These are phyloP conservation scores for Microcyclospora pomicola DNA, from an alignment of 2,329 filamentous ascomycete species.

Conservation along the genomic window DNA sequence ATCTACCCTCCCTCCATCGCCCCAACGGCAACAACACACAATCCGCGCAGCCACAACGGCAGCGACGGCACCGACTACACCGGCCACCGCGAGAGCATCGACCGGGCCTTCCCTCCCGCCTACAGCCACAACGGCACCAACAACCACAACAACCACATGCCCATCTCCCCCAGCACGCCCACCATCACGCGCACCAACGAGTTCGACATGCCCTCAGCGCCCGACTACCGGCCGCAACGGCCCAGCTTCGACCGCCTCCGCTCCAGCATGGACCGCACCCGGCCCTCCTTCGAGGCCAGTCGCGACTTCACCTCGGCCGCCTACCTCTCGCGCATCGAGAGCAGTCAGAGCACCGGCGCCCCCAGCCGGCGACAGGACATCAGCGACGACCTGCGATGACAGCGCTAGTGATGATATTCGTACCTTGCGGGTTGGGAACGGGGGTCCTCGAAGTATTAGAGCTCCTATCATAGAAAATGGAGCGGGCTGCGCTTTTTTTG, in stretches of 20 bases:
- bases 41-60: slow-evolving; percentile 71
- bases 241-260: slow-evolving; percentile 83
- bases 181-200: slow-evolving; percentile 12
- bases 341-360: slow-evolving; percentile 4
- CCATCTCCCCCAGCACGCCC: slow-evolving; percentile 9
- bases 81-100: slow-evolving; percentile 27
- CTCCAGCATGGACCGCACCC: slow-evolving; percentile 71
- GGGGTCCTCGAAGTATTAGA: neutral
- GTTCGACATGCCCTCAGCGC: slow-evolving; percentile 21
- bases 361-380: slow-evolving; percentile 5
- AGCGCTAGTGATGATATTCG: neutral
- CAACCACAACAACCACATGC: slow-evolving; percentile 18
- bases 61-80: slow-evolving; percentile 93
- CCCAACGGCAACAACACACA: slow-evolving; percentile 62
- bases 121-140: slow-evolving; percentile 3
- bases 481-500: neutral
- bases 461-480: no score
- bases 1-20: slow-evolving; percentile 89
- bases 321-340: slow-evolving; percentile 67
- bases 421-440: neutral
- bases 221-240: slow-evolving; percentile 53
- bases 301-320: slow-evolving; percentile 87
- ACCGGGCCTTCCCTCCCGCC: slow-evolving; percentile 26
- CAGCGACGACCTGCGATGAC: slow-evolving; percentile 5
- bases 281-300: slow-evolving; percentile 73